A percentile compares a stretch with the other conserved stretches of the same genome.
phyloP scores from a whole-genome alignment of 1,139 yeast species.

The Meyerozyma guilliermondii region DNA sequence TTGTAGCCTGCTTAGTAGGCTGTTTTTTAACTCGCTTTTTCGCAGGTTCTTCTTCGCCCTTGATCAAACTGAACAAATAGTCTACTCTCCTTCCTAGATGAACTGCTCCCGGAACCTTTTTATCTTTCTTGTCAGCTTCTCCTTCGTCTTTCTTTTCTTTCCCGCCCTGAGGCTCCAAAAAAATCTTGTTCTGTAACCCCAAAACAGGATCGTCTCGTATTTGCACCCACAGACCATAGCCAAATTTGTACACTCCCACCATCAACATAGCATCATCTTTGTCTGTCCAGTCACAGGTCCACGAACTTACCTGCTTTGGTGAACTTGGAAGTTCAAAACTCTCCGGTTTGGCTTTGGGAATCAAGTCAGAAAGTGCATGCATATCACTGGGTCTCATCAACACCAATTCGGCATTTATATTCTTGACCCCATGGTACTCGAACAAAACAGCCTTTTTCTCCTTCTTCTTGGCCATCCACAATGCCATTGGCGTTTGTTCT shows the following conservation, averaged over 20 bases:
- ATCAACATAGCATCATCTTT: slow-evolving; percentile 83
- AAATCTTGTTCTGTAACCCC: slow-evolving; percentile 80
- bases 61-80: slow-evolving; percentile 67
- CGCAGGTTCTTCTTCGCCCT: slow-evolving; percentile 43
- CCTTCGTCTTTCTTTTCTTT: slow-evolving; percentile 36
- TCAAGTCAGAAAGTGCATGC: slow-evolving; percentile 53
- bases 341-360: slow-evolving; percentile 56
- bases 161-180: slow-evolving; percentile 37
- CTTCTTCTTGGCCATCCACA: slow-evolving; percentile 59
- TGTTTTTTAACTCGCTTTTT: slow-evolving; percentile 1
- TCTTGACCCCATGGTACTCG: slow-evolving; percentile 84
- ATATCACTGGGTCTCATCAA: slow-evolving; percentile 80
- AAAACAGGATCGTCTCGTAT: slow-evolving; percentile 93
- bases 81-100: slow-evolving; percentile 94
- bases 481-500: slow-evolving; percentile 28
- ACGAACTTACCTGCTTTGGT: slow-evolving; percentile 81
- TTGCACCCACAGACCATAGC: slow-evolving; percentile 93
- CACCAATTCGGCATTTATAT: slow-evolving; percentile 85
- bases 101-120: slow-evolving; percentile 86
- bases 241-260: slow-evolving; percentile 86
- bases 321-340: slow-evolving; percentile 51
- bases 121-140: slow-evolving; percentile 23
- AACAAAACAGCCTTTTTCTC: slow-evolving; percentile 84
- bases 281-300: slow-evolving; percentile 85
- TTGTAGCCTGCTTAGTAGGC: slow-evolving; percentile 3